Evolutionary conservation across 1,284 basidiomycete genomes (phyloP).

Genomic region (Ganoderma sp.): DNA sequence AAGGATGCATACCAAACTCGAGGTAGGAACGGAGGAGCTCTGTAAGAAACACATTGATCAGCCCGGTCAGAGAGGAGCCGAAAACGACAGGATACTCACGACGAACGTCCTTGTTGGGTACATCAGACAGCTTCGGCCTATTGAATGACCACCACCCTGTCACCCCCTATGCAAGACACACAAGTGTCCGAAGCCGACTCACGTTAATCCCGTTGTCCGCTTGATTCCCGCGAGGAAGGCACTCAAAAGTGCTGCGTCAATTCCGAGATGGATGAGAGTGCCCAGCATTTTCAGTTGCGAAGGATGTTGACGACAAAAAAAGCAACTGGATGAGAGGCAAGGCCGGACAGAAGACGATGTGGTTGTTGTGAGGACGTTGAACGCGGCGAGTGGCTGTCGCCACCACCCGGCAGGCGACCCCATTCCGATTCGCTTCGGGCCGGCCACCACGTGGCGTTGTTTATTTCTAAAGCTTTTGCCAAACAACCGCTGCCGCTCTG

Average conservation of each 20-base stretch:
- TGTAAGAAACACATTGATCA: constrained; percentile 39
- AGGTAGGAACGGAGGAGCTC: constrained; percentile 77
- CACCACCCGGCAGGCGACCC: constrained; percentile 13
- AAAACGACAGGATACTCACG: constrained; percentile 56
- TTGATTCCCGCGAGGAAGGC: constrained; percentile 82
- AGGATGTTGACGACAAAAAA: constrained; percentile 52
- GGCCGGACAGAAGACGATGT: not conserved
- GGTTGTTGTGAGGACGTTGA: not conserved
- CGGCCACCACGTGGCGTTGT: constrained; percentile 35
- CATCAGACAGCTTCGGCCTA: constrained; percentile 71
- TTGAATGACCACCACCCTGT: not conserved
- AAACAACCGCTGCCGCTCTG: constrained; percentile 27
- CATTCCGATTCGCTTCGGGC: constrained; percentile 9
- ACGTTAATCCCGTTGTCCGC: constrained; percentile 83
- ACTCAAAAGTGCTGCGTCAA: constrained; percentile 79
- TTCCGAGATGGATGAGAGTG: constrained; percentile 67
- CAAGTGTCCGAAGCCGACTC: constrained; percentile 44
- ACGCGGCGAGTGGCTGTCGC: constrained; percentile 10
- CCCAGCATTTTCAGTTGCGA: constrained; percentile 82
- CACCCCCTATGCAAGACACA: not conserved
- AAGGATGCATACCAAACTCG: constrained; percentile 64
- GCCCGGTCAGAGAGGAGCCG: not conserved
- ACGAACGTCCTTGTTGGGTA: constrained; percentile 83
- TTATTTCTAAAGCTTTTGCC: constrained; percentile 36
- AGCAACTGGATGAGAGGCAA: constrained; percentile 45